A percentile compares a stretch with the other conserved stretches of the same genome.
Evolutionary conservation across 345 rosid species (phyloP).

Genomic region (Hirschfeldia incana): DNA sequence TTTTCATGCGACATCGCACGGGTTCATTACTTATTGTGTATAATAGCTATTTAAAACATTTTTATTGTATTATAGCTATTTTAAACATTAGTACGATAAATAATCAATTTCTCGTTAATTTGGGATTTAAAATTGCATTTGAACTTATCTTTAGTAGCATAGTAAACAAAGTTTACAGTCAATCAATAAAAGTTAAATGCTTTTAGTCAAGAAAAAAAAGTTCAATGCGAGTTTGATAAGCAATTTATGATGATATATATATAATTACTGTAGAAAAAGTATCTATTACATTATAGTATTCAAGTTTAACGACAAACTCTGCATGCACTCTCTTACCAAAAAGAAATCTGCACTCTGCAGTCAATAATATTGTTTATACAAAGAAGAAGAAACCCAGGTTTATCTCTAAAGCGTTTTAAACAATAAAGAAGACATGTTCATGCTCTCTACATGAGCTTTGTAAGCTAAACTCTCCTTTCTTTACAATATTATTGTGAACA

Average conservation of each 20-base stretch:
- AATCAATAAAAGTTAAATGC: background rate
- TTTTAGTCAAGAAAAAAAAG: background rate
- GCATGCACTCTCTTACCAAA: too few species aligned
- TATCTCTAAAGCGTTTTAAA: too few species aligned
- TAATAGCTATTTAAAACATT: background rate
- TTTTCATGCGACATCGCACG: too few species aligned
- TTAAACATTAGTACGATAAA: background rate
- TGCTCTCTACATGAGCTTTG: slow-evolving; percentile 28
- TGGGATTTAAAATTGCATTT: background rate
- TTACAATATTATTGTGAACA: slow-evolving; percentile 16
- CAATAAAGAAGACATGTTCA: slow-evolving; percentile 2
- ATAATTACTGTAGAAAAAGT: background rate
- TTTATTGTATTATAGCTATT: too few species aligned
- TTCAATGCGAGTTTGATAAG: background rate
- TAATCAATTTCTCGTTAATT: background rate
- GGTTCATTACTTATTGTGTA: too few species aligned
- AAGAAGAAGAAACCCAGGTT: background rate
- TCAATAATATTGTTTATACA: too few species aligned
- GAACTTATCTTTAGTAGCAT: background rate
- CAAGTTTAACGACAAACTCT: too few species aligned
- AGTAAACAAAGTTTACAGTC: background rate
- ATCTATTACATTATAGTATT: background rate
- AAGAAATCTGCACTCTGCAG: too few species aligned
- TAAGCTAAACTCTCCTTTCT: background rate
- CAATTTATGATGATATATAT: background rate